Evolutionary conservation across 2,329 filamentous ascomycete genomes (phyloP), one percentile per base, ranked within the genome.

Genomic region (Cladosporium velox): DNA sequence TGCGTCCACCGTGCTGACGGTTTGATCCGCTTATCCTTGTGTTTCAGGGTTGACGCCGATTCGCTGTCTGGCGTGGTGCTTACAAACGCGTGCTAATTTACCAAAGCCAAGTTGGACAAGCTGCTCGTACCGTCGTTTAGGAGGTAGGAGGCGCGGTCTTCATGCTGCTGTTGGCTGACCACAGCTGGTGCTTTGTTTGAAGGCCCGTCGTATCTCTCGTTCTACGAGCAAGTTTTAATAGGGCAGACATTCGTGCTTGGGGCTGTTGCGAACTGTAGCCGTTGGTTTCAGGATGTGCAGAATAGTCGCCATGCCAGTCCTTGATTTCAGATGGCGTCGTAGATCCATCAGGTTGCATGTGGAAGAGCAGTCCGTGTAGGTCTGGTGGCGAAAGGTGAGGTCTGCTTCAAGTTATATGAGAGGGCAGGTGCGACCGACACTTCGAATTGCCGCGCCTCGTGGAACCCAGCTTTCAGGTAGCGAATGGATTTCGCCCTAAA

Each of bases 71-170:
- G 12, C 24, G 7, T 14, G 5, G 18, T 64, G 61, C 61, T 64
- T 30, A 64, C 61, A 64, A 64, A 64, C 34, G 57, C 35, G 8
- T 34, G 51, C 49, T 64, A 64, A 64, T 64, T 64, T 64, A 64
- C 52, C 12, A 12, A 2, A 18, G 52, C 52, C 52, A 55, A 55
- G 52, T 34, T 21, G 41, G n/a, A 24, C 41, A 18, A 47, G n/a
- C 8, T 21, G 41, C 41, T 47, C 41, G 41, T 47, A 47, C 41
- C n/a, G 41, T 47, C 41, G n/a, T 47, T 21, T 47, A 21, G 34
- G 34, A 35, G 11, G 34, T 1, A 35, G 34, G 34, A 35, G 34
- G 34, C 34, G 34, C 12, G 34, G 34, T 35, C 34, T 35, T 35
- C 12, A 14, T 35, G 34, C 34, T 3, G n/a, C 41, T 47, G 41